Evolutionary conservation across 345 rosid genomes (phyloP), one percentile per base, ranked within the genome.

Genomic region (Citrus medica): DNA sequence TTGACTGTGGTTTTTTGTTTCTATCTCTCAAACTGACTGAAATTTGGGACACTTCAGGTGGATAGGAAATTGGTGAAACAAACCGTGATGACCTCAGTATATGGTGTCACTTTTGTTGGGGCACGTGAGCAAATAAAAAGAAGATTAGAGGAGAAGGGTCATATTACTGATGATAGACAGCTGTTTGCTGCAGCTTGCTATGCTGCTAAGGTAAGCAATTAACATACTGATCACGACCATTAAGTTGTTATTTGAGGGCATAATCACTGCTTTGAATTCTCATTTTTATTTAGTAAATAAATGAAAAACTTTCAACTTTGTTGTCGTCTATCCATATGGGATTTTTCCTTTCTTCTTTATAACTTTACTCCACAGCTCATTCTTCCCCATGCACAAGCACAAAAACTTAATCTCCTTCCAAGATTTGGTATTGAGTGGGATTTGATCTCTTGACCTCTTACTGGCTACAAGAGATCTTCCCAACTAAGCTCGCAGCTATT

Each of bases 11-110:
- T 32, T 40, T 46, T 76, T 67, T 55, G 32, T 64, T 37, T 58
- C 59, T 28, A 55, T 42, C 30, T 60, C 70, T 73, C 71, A 40
- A 51, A 46, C 69, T 75, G 58, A 58, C 76, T 32, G 60, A 71
- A 73, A 69, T 55, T 85, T 78, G 80, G 73, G 60, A 83, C 60
- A 68, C 84, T 87, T 83, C 92, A 96, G 99, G 98, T 96, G 53
- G 98, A 96, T 84, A 82, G 98, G 71, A 96, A 94, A 86, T 81
- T 96, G 81, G 98, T 96, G 63, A 94, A 94, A 79, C 99, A 96
- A 81, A 96, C 99, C 1, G 99, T 96, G 81, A 96, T 96, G 99
- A 96, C 99, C 73, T 96, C 99, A 79, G 99, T 96, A 55, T 96
- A 96, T 91, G 99, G 98, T 79, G 99, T 96, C 71, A 96, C 99